phyloP scores from a whole-genome alignment of 352 stramenopile genomes.

The Phytophthora constricta region DNA sequence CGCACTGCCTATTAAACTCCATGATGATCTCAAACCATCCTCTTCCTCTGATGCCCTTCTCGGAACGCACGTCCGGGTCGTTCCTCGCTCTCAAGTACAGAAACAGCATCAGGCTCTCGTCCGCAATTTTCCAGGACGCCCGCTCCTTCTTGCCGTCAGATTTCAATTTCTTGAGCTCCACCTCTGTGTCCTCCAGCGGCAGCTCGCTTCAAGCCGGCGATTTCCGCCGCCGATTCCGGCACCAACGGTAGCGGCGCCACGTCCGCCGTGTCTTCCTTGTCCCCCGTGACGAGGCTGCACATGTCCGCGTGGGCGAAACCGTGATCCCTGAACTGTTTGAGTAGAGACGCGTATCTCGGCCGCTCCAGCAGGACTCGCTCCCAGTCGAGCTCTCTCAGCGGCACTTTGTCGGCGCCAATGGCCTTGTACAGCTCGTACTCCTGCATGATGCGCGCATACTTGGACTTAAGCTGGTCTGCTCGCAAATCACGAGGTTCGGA shows the following conservation, averaged over 20 bases:
- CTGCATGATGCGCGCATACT: constrained; percentile 39
- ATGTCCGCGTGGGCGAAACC: constrained; percentile 35
- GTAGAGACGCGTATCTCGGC: constrained; percentile 27
- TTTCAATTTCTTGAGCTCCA: constrained; percentile 19
- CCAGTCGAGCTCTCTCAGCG: constrained; percentile 27
- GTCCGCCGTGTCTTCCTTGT: constrained; percentile 7
- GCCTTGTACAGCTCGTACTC: constrained; percentile 44
- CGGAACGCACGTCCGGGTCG: constrained; percentile 20
- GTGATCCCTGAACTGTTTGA: constrained; percentile 38
- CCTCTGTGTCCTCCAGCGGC: background rate
- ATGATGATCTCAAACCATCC: constrained; percentile 32
- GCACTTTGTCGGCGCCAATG: constrained; percentile 13
- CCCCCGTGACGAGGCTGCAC: constrained; percentile 33
- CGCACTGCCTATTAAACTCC: constrained; percentile 35
- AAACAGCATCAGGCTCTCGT: constrained; percentile 41
- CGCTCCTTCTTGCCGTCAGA: constrained; percentile 2
- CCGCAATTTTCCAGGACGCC: constrained; percentile 6
- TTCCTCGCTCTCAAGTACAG: constrained; percentile 40
- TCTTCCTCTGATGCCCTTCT: constrained; percentile 28
- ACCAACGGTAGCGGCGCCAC: background rate
- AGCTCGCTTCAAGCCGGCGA: background rate
- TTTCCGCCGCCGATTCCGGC: background rate
- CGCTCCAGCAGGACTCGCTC: constrained; percentile 22
- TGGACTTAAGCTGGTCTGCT: constrained; percentile 47
- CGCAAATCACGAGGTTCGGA: too few relatives aligned